Percentiles rank a stretch among this genome's conserved stretches.
These are phyloP conservation scores for Neobulgaria alba DNA, from an alignment of 2,329 filamentous ascomycete species.

Conservation along the genomic window DNA sequence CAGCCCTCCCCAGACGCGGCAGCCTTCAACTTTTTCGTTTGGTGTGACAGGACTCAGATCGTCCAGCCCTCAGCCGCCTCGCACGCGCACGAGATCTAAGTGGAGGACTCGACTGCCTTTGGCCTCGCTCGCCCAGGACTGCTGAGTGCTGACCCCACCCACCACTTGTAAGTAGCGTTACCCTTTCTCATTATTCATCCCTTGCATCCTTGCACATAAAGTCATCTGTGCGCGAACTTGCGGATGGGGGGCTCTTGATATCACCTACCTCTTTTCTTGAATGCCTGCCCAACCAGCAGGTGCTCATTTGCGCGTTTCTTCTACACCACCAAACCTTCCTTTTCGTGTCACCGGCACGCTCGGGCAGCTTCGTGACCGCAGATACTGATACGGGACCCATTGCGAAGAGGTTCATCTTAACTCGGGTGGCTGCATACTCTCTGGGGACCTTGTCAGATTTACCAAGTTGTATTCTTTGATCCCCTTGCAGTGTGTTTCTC, in stretches of 20 bases:
- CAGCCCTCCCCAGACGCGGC: too few species aligned
- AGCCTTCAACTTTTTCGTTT: neutral
- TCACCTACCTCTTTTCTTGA: neutral
- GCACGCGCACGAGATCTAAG: neutral
- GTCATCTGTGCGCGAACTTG: neutral
- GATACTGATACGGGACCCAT: slow-evolving; percentile 18
- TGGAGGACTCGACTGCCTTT: neutral
- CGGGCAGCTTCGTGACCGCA: slow-evolving; percentile 20
- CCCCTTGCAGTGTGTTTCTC: slow-evolving; percentile 19
- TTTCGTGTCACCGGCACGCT: slow-evolving; percentile 20
- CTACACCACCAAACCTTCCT: slow-evolving; percentile 2
- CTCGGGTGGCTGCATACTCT: slow-evolving; percentile 28
- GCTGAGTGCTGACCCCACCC: neutral
- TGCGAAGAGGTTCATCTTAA: slow-evolving; percentile 25
- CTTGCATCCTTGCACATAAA: neutral
- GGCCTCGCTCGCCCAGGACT: neutral
- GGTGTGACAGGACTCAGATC: neutral
- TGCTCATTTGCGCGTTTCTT: slow-evolving; percentile 6
- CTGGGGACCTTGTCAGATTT: slow-evolving; percentile 19
- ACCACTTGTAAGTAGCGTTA: neutral
- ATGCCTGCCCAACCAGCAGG: neutral
- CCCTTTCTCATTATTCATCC: neutral
- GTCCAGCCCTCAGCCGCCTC: neutral
- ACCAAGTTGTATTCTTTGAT: slow-evolving; percentile 24
- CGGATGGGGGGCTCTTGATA: neutral